Conservation (phyloP, 2,329 filamentous ascomycete genomes). For the Neopestalotiopsis sp. region DNA sequence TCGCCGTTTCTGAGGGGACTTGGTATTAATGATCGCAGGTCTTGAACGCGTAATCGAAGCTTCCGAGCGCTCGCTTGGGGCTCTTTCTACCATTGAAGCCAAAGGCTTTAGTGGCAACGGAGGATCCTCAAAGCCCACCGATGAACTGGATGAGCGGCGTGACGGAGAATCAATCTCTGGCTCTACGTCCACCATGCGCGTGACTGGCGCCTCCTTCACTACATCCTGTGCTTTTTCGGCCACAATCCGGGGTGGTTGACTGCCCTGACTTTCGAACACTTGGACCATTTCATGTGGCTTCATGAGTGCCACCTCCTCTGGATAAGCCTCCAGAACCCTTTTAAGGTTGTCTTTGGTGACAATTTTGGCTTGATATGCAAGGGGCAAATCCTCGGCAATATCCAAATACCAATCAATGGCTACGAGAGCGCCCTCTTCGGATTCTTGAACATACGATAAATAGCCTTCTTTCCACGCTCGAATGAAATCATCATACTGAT, state of each 20-base stretch:
- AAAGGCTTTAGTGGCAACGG: not conserved
- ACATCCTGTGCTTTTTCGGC: not conserved
- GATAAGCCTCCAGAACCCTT: conserved; percentile 32
- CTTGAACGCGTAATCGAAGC: not conserved
- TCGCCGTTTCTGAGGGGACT: conserved; percentile 1
- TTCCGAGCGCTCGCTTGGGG: not conserved
- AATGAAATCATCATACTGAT: conserved; percentile 42
- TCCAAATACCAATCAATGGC: conserved; percentile 41
- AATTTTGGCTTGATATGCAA: conserved; percentile 27
- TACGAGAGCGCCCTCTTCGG: conserved; percentile 28
- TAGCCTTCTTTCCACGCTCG: conserved; percentile 38
- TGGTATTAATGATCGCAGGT: not conserved
- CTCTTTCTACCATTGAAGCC: not conserved
- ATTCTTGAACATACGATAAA: conserved; percentile 33
- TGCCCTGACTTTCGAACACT: not conserved
- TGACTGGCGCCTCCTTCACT: no score
- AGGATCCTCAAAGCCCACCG: not conserved
- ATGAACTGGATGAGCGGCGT: not conserved
- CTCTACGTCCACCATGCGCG: not conserved
- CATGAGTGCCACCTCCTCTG: conserved; percentile 25
- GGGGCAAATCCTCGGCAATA: conserved; percentile 34
- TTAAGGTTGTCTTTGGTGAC: conserved; percentile 35
- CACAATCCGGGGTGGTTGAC: not conserved
- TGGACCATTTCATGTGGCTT: not conserved
- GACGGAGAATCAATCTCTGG: not conserved